phyloP scores from a whole-genome alignment of 805 yeast genomes.

The Candida corydali region DNA sequence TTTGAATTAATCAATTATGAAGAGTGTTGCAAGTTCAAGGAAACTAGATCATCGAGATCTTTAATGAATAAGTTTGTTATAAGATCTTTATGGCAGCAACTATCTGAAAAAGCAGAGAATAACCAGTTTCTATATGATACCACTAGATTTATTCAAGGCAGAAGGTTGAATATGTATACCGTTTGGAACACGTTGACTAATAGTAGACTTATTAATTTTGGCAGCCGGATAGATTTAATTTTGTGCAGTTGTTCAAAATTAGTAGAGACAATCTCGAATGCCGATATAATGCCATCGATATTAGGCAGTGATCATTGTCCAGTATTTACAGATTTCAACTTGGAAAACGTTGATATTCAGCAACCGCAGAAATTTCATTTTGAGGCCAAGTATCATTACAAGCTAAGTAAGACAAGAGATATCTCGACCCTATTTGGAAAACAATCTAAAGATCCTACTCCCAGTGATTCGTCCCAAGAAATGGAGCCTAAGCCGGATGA shows the following conservation, averaged over 20 bases:
- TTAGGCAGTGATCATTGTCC: constrained; percentile 97
- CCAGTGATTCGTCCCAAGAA: not conserved
- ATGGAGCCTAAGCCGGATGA: not conserved
- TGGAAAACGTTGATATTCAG: not conserved
- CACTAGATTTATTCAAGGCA: constrained; percentile 52
- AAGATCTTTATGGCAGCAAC: constrained; percentile 15
- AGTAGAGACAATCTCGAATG: constrained; percentile 25
- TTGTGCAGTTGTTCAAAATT: constrained; percentile 39
- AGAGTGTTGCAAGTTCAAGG: constrained; percentile 33
- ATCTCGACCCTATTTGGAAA: constrained; percentile 27
- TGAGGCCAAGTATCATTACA: constrained; percentile 52
- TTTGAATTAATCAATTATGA: constrained; percentile 24
- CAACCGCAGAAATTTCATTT: constrained; percentile 30
- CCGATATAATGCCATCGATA: constrained; percentile 63
- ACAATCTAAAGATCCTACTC: not conserved
- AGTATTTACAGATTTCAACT: constrained; percentile 61
- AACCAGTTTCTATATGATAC: constrained; percentile 49
- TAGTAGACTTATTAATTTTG: constrained; percentile 76
- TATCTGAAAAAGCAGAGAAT: not conserved
- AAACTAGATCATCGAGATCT: constrained; percentile 23
- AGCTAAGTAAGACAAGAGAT: constrained; percentile 29
- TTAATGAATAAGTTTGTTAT: constrained; percentile 25
- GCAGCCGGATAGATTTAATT: constrained; percentile 83
- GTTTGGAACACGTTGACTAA: constrained; percentile 86
- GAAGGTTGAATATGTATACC: constrained; percentile 68